Conservation (phyloP, 108 stramenopile genomes). For the Phaeodactylum tricornutum region DNA sequence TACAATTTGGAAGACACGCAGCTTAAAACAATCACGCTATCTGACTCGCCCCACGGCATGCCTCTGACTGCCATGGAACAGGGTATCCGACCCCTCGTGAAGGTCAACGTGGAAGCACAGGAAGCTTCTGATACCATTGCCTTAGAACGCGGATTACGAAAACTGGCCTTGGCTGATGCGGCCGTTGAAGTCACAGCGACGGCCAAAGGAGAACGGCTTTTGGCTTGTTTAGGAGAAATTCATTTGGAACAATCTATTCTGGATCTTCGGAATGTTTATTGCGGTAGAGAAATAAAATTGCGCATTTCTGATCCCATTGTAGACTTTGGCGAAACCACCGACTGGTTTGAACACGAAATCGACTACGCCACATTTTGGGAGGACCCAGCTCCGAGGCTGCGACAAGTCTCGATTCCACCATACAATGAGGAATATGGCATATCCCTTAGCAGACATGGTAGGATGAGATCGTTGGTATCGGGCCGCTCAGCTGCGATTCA, state of each 20-base stretch:
- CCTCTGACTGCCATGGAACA: conserved; percentile 63
- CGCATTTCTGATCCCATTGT: conserved; percentile 80
- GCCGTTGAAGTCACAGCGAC: conserved; percentile 79
- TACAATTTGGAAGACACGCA: conserved; percentile 72
- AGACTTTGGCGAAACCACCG: conserved; percentile 79
- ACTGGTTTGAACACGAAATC: conserved; percentile 63
- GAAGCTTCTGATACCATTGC: conserved; percentile 51
- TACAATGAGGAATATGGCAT: conserved; percentile 83
- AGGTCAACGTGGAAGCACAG: conserved; percentile 80
- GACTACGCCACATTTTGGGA: conserved; percentile 11
- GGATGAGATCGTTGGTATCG: conserved; percentile 55
- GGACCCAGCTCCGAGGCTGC: conserved; percentile 33
- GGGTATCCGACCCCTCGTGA: conserved; percentile 73
- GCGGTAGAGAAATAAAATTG: conserved; percentile 45
- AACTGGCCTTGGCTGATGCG: conserved; percentile 72
- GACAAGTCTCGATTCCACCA: conserved; percentile 72
- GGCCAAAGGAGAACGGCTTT: conserved; percentile 70
- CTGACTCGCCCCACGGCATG: conserved; percentile 47
- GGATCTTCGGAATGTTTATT: conserved; percentile 67
- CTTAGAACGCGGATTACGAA: conserved; percentile 62
- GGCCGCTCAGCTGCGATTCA: conserved; percentile 65
- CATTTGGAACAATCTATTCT: conserved; percentile 81
- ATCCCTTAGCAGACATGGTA: conserved; percentile 42
- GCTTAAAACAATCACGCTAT: conserved; percentile 70
- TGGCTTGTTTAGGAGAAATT: conserved; percentile 78